Base-by-base conservation (phyloP, 2,329 filamentous ascomycete genomes). In the Neocucurbitaria cava region DNA sequence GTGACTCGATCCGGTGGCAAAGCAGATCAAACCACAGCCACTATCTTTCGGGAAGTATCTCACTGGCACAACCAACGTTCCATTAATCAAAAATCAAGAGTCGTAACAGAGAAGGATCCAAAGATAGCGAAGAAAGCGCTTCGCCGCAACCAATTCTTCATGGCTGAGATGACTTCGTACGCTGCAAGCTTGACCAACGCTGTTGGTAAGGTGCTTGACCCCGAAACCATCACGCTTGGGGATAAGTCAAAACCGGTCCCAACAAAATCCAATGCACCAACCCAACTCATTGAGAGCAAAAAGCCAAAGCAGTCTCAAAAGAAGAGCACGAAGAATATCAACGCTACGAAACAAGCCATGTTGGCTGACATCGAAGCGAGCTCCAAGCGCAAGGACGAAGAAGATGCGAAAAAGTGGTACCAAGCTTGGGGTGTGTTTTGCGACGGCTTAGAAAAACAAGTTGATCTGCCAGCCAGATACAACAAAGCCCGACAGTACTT, bases 51-150 rank as follows among this genome's bases (percentile, higher is more conserved):
- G 26, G 80, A 83, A 56, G 70, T 81, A 5, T 75, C 78, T 0
- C 85, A 89, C 65, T 89, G 86, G 87, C 86, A 89, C 60, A 87
- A 85, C 49, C 85, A 83, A 61, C 81, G 78, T 23, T 77, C 80
- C 0, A 59, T 86, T 3, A 79, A 83, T 23, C 65, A 69, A 4
- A 79, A 79, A 46, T 31, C 61, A 49, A 61, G 62, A 58, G 58
- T 70, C 50, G 48, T 70, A 53, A 40, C 70, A 56, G 53, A 67
- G 52, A 49, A 70, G 58, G 49, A 77, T 68, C 63, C 65, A 76
- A 61, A 75, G 71, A 45, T 65, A 58, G 56, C 65, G 46, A 69
- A 67, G 48, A 67, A 67, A 24, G 52, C 58, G 20, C 58, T 55
- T 23, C 58, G 58, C 24, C 55, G 58, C 28, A 61, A 61, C 30